phyloP scores from a whole-genome alignment of 2,329 filamentous ascomycete species.

The Acarospora socialis region DNA sequence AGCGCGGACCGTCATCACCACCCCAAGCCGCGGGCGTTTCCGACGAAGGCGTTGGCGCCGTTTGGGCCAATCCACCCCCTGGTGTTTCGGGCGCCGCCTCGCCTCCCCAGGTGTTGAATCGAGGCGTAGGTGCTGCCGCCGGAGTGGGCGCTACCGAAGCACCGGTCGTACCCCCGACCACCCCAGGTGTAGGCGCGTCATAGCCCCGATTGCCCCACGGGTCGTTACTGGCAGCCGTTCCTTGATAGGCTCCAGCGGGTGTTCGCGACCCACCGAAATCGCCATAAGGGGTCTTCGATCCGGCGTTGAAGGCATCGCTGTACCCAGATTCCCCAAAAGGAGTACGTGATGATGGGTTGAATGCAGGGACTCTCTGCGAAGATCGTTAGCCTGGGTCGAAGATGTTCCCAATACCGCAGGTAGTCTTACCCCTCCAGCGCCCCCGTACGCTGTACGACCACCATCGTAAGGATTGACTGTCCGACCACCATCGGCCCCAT shows the following conservation, averaged over 20 bases:
- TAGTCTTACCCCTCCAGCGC: constrained; percentile 25
- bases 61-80: constrained; percentile 19
- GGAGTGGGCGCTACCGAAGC: constrained; percentile 21
- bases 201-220: constrained; percentile 33
- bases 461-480: constrained; percentile 50
- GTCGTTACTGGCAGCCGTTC: constrained; percentile 18
- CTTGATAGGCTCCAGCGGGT: constrained; percentile 26
- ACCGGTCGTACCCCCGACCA: constrained; percentile 33
- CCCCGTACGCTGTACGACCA: constrained; percentile 65
- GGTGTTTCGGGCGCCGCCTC: constrained; percentile 34
- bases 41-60: constrained; percentile 16
- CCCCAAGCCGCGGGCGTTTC: constrained; percentile 15
- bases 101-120: constrained; percentile 38
- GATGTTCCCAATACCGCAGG: constrained; percentile 4
- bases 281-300: constrained; percentile 62
- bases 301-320: constrained; percentile 51
- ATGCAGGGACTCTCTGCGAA: constrained; percentile 57
- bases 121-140: constrained; percentile 55
- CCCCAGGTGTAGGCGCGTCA: constrained; percentile 63
- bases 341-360: constrained; percentile 66
- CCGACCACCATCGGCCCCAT: constrained; percentile 38
- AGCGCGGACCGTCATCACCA: constrained; percentile 29
- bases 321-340: constrained; percentile 31
- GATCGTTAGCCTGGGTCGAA: constrained; percentile 9
- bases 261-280: constrained; percentile 30